Percentiles rank a stretch among this genome's conserved stretches.
These are phyloP conservation scores for Truncatella angustata DNA, from an alignment of 2,329 filamentous ascomycete species.

Conservation along the genomic window DNA sequence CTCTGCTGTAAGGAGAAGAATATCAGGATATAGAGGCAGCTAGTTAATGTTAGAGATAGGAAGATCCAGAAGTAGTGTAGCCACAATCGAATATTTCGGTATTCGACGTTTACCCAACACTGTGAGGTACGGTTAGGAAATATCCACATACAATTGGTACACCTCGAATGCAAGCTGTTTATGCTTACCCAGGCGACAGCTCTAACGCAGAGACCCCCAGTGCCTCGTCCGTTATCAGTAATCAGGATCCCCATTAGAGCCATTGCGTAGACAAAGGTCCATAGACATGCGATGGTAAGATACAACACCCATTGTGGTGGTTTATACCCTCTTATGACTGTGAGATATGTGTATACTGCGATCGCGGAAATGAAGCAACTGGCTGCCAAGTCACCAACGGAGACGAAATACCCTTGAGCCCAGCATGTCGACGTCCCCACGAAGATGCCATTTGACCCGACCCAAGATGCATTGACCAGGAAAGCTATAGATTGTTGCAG, in stretches of 20 bases:
- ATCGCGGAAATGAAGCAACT: conserved; percentile 67
- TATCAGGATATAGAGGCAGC: conserved; percentile 34
- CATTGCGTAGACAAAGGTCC: conserved; percentile 59
- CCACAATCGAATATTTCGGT: conserved; percentile 51
- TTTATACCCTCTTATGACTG: conserved; percentile 55
- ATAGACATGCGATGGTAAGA: conserved; percentile 43
- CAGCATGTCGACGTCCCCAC: conserved; percentile 7
- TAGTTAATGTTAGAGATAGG: conserved; percentile 33
- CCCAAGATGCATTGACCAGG: conserved; percentile 59
- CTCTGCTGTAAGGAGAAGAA: conserved; percentile 30
- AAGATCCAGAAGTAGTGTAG: conserved; percentile 65
- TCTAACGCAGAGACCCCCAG: conserved; percentile 57
- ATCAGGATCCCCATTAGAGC: conserved; percentile 49
- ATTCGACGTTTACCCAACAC: conserved; percentile 62
- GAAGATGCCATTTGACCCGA: conserved; percentile 25
- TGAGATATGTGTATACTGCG: conserved; percentile 64
- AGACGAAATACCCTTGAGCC: conserved; percentile 63
- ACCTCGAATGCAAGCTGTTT: too few species aligned
- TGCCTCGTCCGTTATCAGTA: conserved; percentile 38
- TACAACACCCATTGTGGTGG: conserved; percentile 52
- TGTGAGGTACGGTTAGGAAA: conserved; percentile 19
- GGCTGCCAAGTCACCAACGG: conserved; percentile 63
- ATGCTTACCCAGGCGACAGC: conserved; percentile 40
- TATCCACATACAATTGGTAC: too few species aligned
- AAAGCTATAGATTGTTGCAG: conserved; percentile 36